Base-by-base conservation (phyloP, 164 flowering plant genomes). In the Chimonanthus praecox region DNA sequence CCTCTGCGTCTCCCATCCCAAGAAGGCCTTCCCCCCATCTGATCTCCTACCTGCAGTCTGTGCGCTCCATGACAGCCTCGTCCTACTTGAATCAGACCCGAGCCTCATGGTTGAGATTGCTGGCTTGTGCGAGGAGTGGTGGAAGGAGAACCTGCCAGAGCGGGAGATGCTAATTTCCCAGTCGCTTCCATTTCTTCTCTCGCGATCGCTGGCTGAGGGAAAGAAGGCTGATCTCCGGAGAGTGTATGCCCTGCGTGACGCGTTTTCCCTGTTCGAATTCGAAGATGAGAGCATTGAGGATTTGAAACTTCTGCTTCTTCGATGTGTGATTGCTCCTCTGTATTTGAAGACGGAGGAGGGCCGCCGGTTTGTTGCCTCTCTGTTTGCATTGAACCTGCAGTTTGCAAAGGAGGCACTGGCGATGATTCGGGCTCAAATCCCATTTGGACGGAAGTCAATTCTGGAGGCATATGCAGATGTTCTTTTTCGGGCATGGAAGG, bases 251-350 rank as follows among this genome's bases (percentile, higher is more conserved):
- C 79, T 94, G 1, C 84, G 97, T 0, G 97, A 96, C 64, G 94
- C 94, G n/a, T 87, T 94, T 69, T 20, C 76, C 63, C 71, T 90
- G 85, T 88, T 96, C 71, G 99, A 94, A 78, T 96, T 90, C 72
- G 92, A 90, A 49, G 99, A 96, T 71, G 93, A 89, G 80, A 92
- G 97, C 71, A 96, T 92, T 68, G 99, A 90, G 81, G 99, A 96
- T 73, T 79, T 96, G 92, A 96, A 88, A 80, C 71, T 86, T 68
- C 74, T 94, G 83, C 60, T 96, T 11, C 74, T 91, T 3, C 84
- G 99, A 48, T 92, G 98, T 67, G 80, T 89, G 47, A 85, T 96
- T 18, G 71, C 97, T 4, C 98, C 98, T 1, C 49, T 94, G 84
- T 96, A 87, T 77, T 78, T 92, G 84, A 96, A 94, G 78, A 84